Evolutionary conservation across 140 eudicot genomes (phyloP), one percentile per base, ranked within the genome.

Genomic region (Stevia rebaudiana): DNA sequence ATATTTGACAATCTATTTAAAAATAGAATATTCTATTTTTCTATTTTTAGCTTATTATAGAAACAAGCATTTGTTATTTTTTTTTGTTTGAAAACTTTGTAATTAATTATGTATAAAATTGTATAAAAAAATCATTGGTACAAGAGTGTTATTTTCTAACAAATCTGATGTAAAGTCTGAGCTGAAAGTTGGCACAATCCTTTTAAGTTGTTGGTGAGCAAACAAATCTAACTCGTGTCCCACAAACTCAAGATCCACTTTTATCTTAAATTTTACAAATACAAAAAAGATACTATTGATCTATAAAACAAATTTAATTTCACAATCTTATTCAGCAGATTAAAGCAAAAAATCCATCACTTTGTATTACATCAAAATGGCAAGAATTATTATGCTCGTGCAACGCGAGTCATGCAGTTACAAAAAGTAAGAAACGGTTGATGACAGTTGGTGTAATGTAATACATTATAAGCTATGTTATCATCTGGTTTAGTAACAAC

Each of bases 271-370:
- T 12, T 67, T 59, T 54, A 73, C 7, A 23, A 41, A 54, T 1
- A 54, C 17, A 11, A 39, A 50, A 24, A 24, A 19, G 47, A 73
- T 15, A 52, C 15, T 68, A 41, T 11, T 43, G 35, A 69, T 15
- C 39, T 33, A 36, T 15, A 54, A 53, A 40, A 68, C 18, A 17
- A 15, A 15, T n/a, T 30, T 71, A 11, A 61, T 35, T 50, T 16
- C 65, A 55, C 60, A 63, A 54, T 65, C 65, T 67, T 74, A 67
- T 67, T 74, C 70, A 67, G 33, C 47, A 74, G 59, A 59, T 24
- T 47, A 68, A 65, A 40, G 37, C 52, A 24, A 10, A 35, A 57
- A 60, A 47, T 65, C 31, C 69, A 70, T 49, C 59, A 53, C 13
- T 52, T 25, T 53, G 41, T 65, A 23, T 49, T 51, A 43, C 64